A percentile compares a stretch with the other conserved stretches of the same genome.
Evolutionary conservation across 2,329 filamentous ascomycete genomes (phyloP).

Genomic region (Pseudopyricularia javanii): DNA sequence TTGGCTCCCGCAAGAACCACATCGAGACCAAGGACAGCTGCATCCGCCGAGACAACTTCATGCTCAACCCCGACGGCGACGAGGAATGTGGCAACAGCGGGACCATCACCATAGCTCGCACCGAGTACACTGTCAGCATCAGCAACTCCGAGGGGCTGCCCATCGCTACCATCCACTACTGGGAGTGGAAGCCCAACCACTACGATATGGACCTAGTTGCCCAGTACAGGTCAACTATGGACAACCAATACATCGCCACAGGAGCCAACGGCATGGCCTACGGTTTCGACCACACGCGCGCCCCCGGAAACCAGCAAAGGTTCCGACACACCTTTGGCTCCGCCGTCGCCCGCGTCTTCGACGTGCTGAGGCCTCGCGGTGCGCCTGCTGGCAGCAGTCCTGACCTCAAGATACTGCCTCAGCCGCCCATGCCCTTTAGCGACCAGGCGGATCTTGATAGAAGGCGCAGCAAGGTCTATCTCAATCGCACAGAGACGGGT

Average conservation of each 20-base stretch:
- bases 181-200: constrained; percentile 90
- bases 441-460: constrained; percentile 32
- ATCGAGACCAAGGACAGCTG: constrained; percentile 48
- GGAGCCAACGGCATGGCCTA: constrained; percentile 76
- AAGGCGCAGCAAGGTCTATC: constrained; percentile 54
- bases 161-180: constrained; percentile 83
- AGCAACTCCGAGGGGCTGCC: constrained; percentile 61
- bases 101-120: constrained; percentile 71
- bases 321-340: constrained; percentile 60
- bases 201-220: constrained; percentile 76
- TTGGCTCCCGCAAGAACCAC: not conserved
- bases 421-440: constrained; percentile 52
- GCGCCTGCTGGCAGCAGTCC: constrained; percentile 51
- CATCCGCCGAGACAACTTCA: constrained; percentile 52
- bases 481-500: constrained; percentile 77
- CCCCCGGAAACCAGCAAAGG: constrained; percentile 36
- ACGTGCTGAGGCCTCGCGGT: constrained; percentile 65
- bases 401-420: constrained; percentile 73
- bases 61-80: constrained; percentile 43
- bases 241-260: constrained; percentile 81
- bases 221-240: constrained; percentile 70
- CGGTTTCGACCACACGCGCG: constrained; percentile 57
- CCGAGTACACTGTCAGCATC: constrained; percentile 83
- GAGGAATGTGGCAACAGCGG: constrained; percentile 71
- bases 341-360: constrained; percentile 80